Percentiles rank a stretch among this genome's conserved stretches.
Evolutionary conservation across 2,329 filamentous ascomycete species (phyloP).

Genomic region (Neofusicoccum parvum): DNA sequence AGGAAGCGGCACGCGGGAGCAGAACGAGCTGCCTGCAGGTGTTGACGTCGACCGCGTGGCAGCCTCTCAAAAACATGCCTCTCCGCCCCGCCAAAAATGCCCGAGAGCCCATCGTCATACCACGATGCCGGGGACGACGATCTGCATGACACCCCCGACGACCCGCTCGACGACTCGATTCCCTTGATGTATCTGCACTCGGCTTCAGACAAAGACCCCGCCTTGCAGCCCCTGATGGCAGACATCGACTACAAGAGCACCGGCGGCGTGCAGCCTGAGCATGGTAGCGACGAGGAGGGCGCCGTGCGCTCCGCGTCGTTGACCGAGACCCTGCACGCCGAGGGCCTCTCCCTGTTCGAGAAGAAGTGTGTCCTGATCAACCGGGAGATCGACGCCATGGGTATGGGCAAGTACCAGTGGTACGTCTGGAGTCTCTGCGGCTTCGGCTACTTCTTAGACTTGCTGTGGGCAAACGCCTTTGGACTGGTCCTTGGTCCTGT

Average conservation of each 20-base stretch:
- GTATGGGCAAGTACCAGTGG: constrained; percentile 59
- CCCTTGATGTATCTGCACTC: constrained; percentile 10
- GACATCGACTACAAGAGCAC: constrained; percentile 8
- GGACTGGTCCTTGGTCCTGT: constrained; percentile 57
- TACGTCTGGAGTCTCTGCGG: constrained; percentile 56
- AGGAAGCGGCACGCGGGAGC: constrained; percentile 3
- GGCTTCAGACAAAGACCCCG: neutral
- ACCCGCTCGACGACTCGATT: neutral
- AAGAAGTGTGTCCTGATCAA: constrained; percentile 50
- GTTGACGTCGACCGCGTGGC: constrained; percentile 5
- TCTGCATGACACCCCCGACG: neutral
- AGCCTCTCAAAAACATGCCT: neutral
- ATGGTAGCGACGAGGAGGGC: neutral
- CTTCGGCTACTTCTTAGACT: constrained; percentile 58
- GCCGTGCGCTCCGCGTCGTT: neutral
- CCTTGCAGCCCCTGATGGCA: constrained; percentile 5
- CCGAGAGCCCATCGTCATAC: neutral
- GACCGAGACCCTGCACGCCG: constrained; percentile 9
- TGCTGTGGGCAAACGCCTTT: constrained; percentile 62
- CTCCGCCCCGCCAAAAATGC: neutral
- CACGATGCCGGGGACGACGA: neutral
- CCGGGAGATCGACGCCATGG: constrained; percentile 54
- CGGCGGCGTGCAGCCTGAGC: neutral
- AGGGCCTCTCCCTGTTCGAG: constrained; percentile 41
- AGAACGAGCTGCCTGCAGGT: neutral